Conservation (phyloP, 1,284 basidiomycete genomes). For the Lentinula novae-zelandiae region DNA sequence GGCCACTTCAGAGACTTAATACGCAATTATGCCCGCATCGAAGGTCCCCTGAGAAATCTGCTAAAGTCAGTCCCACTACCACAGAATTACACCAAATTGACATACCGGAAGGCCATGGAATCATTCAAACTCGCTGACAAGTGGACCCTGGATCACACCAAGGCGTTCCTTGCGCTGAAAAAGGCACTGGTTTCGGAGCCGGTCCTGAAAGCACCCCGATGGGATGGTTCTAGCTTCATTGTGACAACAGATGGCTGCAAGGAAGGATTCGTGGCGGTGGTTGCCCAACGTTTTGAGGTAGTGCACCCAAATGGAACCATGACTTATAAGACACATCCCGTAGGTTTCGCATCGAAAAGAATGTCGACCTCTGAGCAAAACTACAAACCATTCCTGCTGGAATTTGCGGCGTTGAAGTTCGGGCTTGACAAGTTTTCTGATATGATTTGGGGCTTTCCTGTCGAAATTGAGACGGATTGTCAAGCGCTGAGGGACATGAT, state of each 20-base stretch:
- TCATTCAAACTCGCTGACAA: constrained; percentile 17
- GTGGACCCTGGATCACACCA: constrained; percentile 26
- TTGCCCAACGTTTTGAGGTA: constrained; percentile 10
- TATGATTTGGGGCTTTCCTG: constrained; percentile 18
- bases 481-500: constrained; percentile 19
- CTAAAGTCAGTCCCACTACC: constrained; percentile 17
- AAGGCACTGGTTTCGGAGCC: no score
- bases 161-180: no score
- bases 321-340: not conserved
- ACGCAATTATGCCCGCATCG: no score
- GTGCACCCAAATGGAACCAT: not conserved
- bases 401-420: constrained; percentile 10
- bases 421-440: constrained; percentile 19
- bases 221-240: no score
- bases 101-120: constrained; percentile 20
- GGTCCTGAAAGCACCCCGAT: no score
- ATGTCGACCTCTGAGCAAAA: constrained; percentile 11
- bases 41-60: constrained; percentile 24
- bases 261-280: constrained; percentile 7
- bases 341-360: constrained; percentile 8
- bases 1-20: no score
- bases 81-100: constrained; percentile 18
- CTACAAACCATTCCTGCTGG: constrained; percentile 10
- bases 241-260: no score
- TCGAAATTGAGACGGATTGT: constrained; percentile 21